These are phyloP conservation scores for Candida maltosa DNA, from an alignment of 805 yeast genomes.

Conservation along the genomic window DNA sequence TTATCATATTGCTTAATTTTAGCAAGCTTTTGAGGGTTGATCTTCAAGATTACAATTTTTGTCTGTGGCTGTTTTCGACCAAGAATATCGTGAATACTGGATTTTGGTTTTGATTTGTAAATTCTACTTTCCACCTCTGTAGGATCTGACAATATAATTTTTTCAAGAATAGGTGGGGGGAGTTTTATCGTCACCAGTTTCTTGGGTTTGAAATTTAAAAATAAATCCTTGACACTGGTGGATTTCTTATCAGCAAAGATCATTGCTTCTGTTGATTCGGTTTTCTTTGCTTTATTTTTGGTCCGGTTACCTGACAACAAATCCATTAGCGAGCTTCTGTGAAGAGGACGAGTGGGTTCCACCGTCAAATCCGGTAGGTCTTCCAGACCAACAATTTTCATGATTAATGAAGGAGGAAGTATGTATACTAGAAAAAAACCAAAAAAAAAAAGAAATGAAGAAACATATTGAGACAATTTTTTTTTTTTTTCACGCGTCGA, in stretches of 20 bases:
- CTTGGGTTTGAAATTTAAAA: neutral
- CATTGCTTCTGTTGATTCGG: neutral
- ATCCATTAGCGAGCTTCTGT: too few species aligned
- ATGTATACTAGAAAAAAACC: too few species aligned
- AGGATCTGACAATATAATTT: too few species aligned
- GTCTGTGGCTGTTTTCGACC: neutral
- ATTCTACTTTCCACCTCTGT: too few species aligned
- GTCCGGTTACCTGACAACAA: too few species aligned
- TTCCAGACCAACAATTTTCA: neutral
- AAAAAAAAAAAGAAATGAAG: too few species aligned
- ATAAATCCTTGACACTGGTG: slow-evolving; percentile 2
- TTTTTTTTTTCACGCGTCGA: slow-evolving; percentile 2
- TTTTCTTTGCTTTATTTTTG: too few species aligned
- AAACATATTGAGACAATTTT: too few species aligned
- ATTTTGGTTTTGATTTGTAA: neutral
- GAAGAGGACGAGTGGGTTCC: too few species aligned
- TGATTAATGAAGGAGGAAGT: too few species aligned
- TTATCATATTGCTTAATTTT: slow-evolving; percentile 23
- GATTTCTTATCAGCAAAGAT: slow-evolving; percentile 3
- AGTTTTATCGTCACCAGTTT: neutral
- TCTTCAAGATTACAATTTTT: slow-evolving; percentile 17
- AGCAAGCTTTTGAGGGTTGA: slow-evolving; percentile 21
- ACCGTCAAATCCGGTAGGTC: neutral
- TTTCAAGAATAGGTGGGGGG: neutral
- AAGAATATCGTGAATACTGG: neutral